Percentiles rank a stretch among this genome's conserved stretches.
phyloP scores from a whole-genome alignment of 2,329 filamentous ascomycete genomes.

The Coniochaeta hoffmannii region DNA sequence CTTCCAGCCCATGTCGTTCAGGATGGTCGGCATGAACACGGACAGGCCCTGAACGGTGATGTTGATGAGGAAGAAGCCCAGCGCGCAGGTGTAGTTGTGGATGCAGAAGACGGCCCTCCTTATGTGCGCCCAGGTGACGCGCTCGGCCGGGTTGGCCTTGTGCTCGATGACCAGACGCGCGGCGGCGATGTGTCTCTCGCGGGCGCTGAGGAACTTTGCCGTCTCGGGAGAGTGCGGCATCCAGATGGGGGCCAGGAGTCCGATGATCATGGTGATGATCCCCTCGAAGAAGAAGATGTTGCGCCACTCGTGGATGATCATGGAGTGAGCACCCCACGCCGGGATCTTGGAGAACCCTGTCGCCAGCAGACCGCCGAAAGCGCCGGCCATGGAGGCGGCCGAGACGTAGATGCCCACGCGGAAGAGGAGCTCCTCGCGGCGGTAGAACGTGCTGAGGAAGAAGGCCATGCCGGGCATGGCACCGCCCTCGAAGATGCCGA shows the following conservation, averaged over 20 bases:
- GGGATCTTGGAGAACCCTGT: constrained; percentile 44
- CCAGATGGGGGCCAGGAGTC: constrained; percentile 38
- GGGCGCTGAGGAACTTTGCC: constrained; percentile 41
- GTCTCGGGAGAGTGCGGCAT: constrained; percentile 42
- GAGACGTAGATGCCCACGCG: constrained; percentile 50
- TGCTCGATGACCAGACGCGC: constrained; percentile 44
- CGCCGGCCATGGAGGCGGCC: constrained; percentile 46
- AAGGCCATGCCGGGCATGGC: constrained; percentile 52
- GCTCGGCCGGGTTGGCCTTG: constrained; percentile 34
- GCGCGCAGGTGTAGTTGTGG: constrained; percentile 51
- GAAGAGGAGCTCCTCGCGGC: constrained; percentile 46
- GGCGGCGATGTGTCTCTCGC: constrained; percentile 46
- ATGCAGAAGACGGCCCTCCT: constrained; percentile 45
- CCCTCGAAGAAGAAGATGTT: constrained; percentile 61
- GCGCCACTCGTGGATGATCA: constrained; percentile 42
- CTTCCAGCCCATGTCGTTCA: constrained; percentile 33
- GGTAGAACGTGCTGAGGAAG: constrained; percentile 49
- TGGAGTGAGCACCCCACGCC: constrained; percentile 36
- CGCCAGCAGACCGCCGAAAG: constrained; percentile 50
- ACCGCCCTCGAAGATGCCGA: constrained; percentile 50
- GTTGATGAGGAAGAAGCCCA: constrained; percentile 53
- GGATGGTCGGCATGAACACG: constrained; percentile 41
- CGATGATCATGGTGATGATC: constrained; percentile 42
- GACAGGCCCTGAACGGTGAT: constrained; percentile 49
- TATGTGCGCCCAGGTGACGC: constrained; percentile 39